Evolutionary conservation across 805 yeast species (phyloP).

Genomic region (Lachancea lanzarotensis): DNA sequence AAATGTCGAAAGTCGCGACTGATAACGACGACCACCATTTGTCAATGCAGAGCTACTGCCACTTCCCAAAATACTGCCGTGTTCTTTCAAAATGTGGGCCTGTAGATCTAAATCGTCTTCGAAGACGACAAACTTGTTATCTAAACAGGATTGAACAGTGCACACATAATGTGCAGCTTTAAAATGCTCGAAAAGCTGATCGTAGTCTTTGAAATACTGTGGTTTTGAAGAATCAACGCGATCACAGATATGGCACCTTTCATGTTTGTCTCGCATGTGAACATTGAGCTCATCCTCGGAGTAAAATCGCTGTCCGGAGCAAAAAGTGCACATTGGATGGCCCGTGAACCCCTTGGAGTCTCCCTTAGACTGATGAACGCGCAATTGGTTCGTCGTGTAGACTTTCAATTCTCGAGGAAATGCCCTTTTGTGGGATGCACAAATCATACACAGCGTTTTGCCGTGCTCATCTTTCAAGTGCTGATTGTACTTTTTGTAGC

Average conservation of each 20-base stretch:
- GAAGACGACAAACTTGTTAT: slow-evolving; percentile 87
- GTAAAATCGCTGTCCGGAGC: slow-evolving; percentile 68
- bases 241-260: slow-evolving; percentile 86
- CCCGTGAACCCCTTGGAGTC: slow-evolving; percentile 77
- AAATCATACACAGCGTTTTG: slow-evolving; percentile 62
- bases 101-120: slow-evolving; percentile 77
- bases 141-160: slow-evolving; percentile 69
- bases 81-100: slow-evolving; percentile 83
- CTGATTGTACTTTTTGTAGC: slow-evolving; percentile 51
- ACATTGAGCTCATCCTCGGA: slow-evolving; percentile 78
- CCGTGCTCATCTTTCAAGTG: slow-evolving; percentile 65
- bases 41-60: slow-evolving; percentile 29
- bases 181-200: slow-evolving; percentile 70
- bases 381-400: slow-evolving; percentile 55
- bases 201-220: slow-evolving; percentile 72
- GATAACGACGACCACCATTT: slow-evolving; percentile 34
- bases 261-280: slow-evolving; percentile 81
- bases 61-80: slow-evolving; percentile 51
- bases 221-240: slow-evolving; percentile 54
- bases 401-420: slow-evolving; percentile 66
- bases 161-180: slow-evolving; percentile 68
- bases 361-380: slow-evolving; percentile 65
- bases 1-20: slow-evolving; percentile 61
- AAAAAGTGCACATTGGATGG: slow-evolving; percentile 83
- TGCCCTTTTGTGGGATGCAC: slow-evolving; percentile 69